Conservation (phyloP, 1,284 basidiomycete species). For the Neolentinus lepideus region DNA sequence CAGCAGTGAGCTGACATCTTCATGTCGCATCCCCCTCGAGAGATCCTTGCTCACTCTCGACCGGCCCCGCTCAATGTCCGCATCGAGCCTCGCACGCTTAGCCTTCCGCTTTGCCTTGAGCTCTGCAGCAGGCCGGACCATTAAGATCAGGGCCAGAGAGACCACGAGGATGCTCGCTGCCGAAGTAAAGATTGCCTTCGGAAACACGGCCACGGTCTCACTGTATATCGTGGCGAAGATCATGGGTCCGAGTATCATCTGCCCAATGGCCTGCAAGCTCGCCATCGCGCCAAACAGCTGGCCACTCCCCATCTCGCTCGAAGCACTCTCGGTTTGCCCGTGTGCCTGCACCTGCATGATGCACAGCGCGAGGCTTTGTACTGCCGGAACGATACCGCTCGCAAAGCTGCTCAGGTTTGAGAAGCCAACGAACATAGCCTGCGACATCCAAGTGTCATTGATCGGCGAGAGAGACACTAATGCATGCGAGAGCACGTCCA, state of each 20-base stretch:
- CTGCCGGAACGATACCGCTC: constrained; percentile 54
- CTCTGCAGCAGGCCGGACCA: constrained; percentile 39
- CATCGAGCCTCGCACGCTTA: constrained; percentile 10
- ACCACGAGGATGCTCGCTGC: constrained; percentile 44
- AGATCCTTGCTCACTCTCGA: constrained; percentile 29
- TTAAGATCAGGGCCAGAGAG: constrained; percentile 38
- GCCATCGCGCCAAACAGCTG: constrained; percentile 64
- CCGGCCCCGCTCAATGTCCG: constrained; percentile 26
- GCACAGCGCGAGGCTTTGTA: constrained; percentile 65
- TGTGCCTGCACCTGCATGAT: constrained; percentile 51
- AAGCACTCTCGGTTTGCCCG: constrained; percentile 20
- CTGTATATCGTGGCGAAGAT: constrained; percentile 66
- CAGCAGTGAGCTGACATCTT: too few relatives aligned
- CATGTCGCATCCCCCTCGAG: neutral
- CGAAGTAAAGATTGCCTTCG: constrained; percentile 57
- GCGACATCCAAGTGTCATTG: constrained; percentile 22
- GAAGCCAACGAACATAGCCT: constrained; percentile 47
- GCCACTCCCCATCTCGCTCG: constrained; percentile 33
- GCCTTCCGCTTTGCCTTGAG: constrained; percentile 11
- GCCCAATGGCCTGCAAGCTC: constrained; percentile 55
- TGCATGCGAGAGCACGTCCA: constrained; percentile 60
- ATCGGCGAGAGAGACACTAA: constrained; percentile 46
- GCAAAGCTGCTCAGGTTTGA: constrained; percentile 54
- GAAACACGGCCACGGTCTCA: constrained; percentile 54
- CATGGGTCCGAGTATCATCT: constrained; percentile 65